phyloP scores from a whole-genome alignment of 2,329 filamentous ascomycete genomes.

The Juglanconis sp. region DNA sequence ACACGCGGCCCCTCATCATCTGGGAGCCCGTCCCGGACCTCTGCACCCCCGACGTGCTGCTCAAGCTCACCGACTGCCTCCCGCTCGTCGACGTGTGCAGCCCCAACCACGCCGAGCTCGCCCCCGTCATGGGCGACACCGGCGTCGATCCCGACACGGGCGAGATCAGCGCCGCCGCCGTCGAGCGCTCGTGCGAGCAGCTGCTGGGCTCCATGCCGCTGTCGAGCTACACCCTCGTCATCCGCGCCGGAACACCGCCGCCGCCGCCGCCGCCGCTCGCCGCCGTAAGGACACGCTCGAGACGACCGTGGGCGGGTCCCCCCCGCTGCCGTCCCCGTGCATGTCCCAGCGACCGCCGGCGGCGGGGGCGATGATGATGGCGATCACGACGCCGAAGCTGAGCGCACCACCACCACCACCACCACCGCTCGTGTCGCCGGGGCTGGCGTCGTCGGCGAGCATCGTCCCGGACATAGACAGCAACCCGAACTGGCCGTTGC shows the following conservation, averaged over 20 bases:
- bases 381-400: no score
- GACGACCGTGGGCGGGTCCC: no score
- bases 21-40: constrained; percentile 96
- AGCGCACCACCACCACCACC: no score
- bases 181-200: constrained; percentile 61
- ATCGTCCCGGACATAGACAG: constrained; percentile 3
- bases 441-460: constrained; percentile 10
- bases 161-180: constrained; percentile 46
- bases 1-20: constrained; percentile 68
- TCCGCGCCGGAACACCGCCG: constrained; percentile 71
- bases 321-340: constrained; percentile 34
- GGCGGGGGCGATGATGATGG: no score
- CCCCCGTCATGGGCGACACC: constrained; percentile 70
- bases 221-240: constrained; percentile 62
- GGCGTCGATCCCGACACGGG: constrained; percentile 54
- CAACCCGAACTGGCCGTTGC: constrained; percentile 18
- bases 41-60: constrained; percentile 67
- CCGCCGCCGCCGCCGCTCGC: no score
- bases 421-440: not conserved
- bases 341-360: no score
- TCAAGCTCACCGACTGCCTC: constrained; percentile 62
- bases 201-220: constrained; percentile 63
- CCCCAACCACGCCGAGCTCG: constrained; percentile 89
- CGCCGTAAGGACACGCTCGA: no score
- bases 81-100: constrained; percentile 61